Percentiles rank a stretch among this genome's conserved stretches.
These are phyloP conservation scores for Vigna angularis DNA, from an alignment of 306 rosid species.

Conservation along the genomic window DNA sequence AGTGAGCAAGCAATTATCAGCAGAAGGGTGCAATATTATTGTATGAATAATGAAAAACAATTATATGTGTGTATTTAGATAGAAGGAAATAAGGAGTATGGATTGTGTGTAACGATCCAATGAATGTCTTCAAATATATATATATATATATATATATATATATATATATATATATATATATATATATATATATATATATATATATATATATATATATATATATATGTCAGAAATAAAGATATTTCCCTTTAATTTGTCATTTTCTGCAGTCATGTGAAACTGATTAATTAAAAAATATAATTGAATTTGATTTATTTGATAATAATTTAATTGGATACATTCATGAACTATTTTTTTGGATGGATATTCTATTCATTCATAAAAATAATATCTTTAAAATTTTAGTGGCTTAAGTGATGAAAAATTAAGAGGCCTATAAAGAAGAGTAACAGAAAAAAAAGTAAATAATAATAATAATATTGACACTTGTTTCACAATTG, in stretches of 20 bases:
- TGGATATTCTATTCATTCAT: too few species aligned
- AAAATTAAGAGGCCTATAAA: too few species aligned
- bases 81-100: slow-evolving; percentile 13
- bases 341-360: too few species aligned
- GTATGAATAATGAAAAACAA: background rate
- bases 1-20: slow-evolving; percentile 1
- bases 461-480: too few species aligned
- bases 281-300: too few species aligned
- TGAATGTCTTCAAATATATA: background rate
- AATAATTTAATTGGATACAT: too few species aligned
- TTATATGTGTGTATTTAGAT: background rate
- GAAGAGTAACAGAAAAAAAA: too few species aligned
- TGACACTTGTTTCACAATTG: too few species aligned
- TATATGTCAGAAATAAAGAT: slow-evolving; percentile 9
- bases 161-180: background rate
- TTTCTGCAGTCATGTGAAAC: background rate
- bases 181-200: background rate
- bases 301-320: too few species aligned
- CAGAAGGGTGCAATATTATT: too few species aligned
- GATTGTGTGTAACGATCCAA: slow-evolving; percentile 2
- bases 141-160: background rate
- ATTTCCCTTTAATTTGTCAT: background rate
- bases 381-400: too few species aligned
- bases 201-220: background rate
- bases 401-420: background rate